Evolutionary conservation across 2,329 filamentous ascomycete genomes (phyloP), one percentile per base, ranked within the genome.

Genomic region (Ophioceras dolichostomum): DNA sequence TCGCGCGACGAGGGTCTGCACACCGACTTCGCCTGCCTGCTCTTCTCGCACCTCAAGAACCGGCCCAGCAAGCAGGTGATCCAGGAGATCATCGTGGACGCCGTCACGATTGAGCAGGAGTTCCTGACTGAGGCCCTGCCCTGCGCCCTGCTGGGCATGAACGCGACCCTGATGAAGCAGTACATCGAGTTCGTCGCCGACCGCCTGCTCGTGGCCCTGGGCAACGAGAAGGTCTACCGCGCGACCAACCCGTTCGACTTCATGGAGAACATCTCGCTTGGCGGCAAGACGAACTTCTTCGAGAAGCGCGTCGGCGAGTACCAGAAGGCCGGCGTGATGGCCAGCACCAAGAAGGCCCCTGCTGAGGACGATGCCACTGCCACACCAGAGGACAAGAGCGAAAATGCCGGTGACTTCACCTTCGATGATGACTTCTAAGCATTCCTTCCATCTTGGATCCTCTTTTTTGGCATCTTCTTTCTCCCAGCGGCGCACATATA

Each of bases 261-360:
- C 65, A 98, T 98, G 91, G 91, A 98, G 75, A 95, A 94, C 67
- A 98, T 98, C 64, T 96, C 91, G 17, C 76, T 98, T 10, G 85
- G 87, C 37, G 91, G 91, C 64, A 98, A 98, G 83, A 98, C 91
- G 60, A 98, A 98, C 79, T 98, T 98, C 77, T 98, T 98, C 61
- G 91, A 98, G 82, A 98, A 98, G 83, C 86, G 91, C 52, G 91
- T 98, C 40, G 91, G 82, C 60, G 91, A 98, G 57, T 98, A 98
- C 76, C 91, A 98, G 68, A 98, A 98, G 76, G 88, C 91, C 27
- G 91, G 91, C 70, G 89, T 98, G 61, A 94, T 98, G 86, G 81
- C 81, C 54, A 88, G 83, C 67, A 83, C 80, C 51, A 87, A 87
- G 69, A 79, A 82, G 59, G 59, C 66, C n/a, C 50, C 55, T 39